A percentile compares a stretch with the other conserved stretches of the same genome.
Conservation (phyloP, 805 yeast genomes). For the Kazachstania viticola region DNA sequence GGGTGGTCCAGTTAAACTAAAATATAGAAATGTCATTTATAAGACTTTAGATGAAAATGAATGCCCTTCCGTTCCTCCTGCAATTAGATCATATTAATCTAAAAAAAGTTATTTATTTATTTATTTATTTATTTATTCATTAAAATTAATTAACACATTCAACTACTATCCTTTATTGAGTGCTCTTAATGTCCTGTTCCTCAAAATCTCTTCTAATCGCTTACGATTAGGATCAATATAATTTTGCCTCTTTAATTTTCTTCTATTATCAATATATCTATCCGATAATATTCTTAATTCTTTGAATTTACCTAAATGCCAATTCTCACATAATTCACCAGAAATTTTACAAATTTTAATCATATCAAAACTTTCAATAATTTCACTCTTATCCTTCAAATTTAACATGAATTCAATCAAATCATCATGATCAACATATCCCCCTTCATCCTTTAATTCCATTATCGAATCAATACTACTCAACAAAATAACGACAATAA, state of each 20-base stretch:
- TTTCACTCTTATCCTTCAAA: slow-evolving; percentile 2
- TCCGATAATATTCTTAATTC: slow-evolving; percentile 16
- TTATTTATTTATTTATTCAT: slow-evolving; percentile 2
- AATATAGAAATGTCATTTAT: slow-evolving; percentile 75
- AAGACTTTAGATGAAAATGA: slow-evolving; percentile 83
- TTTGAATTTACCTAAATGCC: slow-evolving; percentile 10
- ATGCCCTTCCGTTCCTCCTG: slow-evolving; percentile 94
- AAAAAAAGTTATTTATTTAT: background rate
- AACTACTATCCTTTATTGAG: slow-evolving; percentile 1
- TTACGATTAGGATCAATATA: slow-evolving; percentile 15
- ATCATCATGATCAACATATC: slow-evolving; percentile 19
- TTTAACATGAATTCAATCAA: slow-evolving; percentile 18
- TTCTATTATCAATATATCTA: no score
- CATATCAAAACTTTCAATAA: slow-evolving; percentile 6
- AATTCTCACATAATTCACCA: slow-evolving; percentile 20
- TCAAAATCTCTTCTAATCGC: slow-evolving; percentile 18
- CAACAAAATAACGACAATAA: slow-evolving; percentile 16
- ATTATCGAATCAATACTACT: slow-evolving; percentile 10
- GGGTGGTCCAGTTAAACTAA: slow-evolving; percentile 63
- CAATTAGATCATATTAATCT: slow-evolving; percentile 80
- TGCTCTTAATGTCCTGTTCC: slow-evolving; percentile 14
- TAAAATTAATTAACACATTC: background rate
- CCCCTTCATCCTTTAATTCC: slow-evolving; percentile 8
- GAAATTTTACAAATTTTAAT: slow-evolving; percentile 18
- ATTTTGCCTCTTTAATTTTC: no score